Conservation (phyloP, 495 filamentous ascomycete genomes). For the Durotheca rogersii region DNA sequence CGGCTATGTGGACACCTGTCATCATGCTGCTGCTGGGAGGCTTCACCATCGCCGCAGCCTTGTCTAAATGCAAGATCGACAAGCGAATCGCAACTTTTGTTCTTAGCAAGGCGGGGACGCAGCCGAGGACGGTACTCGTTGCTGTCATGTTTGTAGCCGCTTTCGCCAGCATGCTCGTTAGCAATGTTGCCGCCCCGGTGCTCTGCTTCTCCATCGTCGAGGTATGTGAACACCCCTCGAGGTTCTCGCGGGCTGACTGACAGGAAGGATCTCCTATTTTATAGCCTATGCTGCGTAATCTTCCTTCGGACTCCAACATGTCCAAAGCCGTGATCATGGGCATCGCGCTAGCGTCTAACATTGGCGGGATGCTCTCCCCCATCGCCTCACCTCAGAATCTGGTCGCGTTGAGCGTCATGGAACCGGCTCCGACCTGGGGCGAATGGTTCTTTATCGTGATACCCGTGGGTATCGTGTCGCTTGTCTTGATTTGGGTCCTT, state of each 20-base stretch:
- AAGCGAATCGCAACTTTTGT: slow-evolving; percentile 96
- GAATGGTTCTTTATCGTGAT: slow-evolving; percentile 96
- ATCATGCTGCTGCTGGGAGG: slow-evolving; percentile 98
- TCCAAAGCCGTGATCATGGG: slow-evolving; percentile 94
- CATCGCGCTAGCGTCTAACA: slow-evolving; percentile 92
- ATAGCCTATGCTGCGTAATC: slow-evolving; percentile 90
- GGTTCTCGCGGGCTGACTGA: slow-evolving; percentile 12
- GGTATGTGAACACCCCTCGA: slow-evolving; percentile 42
- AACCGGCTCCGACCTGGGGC: slow-evolving; percentile 83
- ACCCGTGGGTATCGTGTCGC: slow-evolving; percentile 87
- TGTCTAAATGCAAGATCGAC: slow-evolving; percentile 97
- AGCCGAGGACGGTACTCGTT: slow-evolving; percentile 80
- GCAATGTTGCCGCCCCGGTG: slow-evolving; percentile 97
- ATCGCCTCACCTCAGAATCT: slow-evolving; percentile 98
- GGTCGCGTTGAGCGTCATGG: slow-evolving; percentile 93
- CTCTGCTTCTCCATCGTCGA: slow-evolving; percentile 97
- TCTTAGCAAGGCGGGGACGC: slow-evolving; percentile 93
- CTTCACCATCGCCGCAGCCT: slow-evolving; percentile 90
- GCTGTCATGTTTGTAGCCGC: slow-evolving; percentile 99
- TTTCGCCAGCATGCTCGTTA: slow-evolving; percentile 98
- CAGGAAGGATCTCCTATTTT: background rate
- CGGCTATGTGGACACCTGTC: slow-evolving; percentile 98
- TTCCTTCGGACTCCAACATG: slow-evolving; percentile 85
- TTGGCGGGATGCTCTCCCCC: slow-evolving; percentile 92
- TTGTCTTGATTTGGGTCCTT: slow-evolving; percentile 85